A percentile compares a stretch with the other conserved stretches of the same genome.
Conservation (phyloP, 2,329 filamentous ascomycete species). For the Pestalotiopsis sp. region DNA sequence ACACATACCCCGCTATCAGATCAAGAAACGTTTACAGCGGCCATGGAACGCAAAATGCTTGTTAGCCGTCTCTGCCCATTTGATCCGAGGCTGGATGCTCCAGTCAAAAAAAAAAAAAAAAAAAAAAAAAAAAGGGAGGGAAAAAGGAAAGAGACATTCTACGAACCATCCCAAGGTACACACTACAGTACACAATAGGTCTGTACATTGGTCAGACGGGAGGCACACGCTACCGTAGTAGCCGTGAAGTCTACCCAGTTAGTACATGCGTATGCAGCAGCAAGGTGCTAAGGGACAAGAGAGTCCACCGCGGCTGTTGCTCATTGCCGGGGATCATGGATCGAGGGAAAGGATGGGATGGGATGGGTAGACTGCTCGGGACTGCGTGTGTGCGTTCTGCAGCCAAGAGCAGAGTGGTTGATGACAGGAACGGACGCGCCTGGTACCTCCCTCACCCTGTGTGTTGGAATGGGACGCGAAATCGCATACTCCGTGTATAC, state of each 20-base stretch:
- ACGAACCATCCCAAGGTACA: not conserved
- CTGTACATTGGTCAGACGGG: conserved; percentile 8
- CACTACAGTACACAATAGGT: conserved; percentile 6
- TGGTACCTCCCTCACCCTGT: conserved; percentile 4
- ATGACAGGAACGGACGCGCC: conserved; percentile 14
- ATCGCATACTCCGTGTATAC: not conserved
- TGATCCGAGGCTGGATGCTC: no score
- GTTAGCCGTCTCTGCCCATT: no score
- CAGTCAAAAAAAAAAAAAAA: not conserved
- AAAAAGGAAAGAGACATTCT: conserved; percentile 6
- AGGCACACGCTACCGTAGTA: conserved; percentile 13
- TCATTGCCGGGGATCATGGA: conserved; percentile 11
- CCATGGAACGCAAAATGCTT: no score
- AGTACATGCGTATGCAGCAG: not conserved
- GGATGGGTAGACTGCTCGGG: not conserved
- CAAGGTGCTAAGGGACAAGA: not conserved
- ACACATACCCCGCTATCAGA: no score
- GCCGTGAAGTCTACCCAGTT: conserved; percentile 5
- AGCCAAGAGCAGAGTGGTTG: conserved; percentile 10
- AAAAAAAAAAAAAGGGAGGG: not conserved
- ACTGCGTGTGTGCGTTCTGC: not conserved
- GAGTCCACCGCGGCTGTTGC: not conserved
- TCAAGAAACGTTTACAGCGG: no score
- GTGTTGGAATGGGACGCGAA: not conserved
- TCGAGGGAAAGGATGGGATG: not conserved